Conservation (phyloP, 805 yeast species). For the Suhomyces sp. region DNA sequence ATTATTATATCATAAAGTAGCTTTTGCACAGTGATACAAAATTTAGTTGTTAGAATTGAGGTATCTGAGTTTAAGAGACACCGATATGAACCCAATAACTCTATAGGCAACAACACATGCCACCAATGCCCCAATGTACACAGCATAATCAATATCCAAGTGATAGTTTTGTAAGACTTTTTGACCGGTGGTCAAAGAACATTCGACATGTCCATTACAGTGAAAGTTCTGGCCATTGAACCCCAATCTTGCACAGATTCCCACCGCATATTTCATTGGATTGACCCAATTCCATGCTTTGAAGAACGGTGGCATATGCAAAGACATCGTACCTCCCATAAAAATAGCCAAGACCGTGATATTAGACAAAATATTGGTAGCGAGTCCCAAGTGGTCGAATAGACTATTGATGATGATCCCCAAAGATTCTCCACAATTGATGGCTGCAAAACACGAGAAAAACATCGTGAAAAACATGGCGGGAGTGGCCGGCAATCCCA, state of each 20-base stretch:
- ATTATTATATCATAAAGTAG: background rate
- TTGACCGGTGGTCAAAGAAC: slow-evolving; percentile 30
- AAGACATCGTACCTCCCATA: slow-evolving; percentile 32
- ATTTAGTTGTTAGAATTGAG: background rate
- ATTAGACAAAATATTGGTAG: slow-evolving; percentile 18
- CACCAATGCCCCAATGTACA: slow-evolving; percentile 32
- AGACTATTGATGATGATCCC: slow-evolving; percentile 23
- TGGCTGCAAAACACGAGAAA: slow-evolving; percentile 13
- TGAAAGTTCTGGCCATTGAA: slow-evolving; percentile 16
- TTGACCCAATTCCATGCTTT: slow-evolving; percentile 22
- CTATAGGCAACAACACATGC: slow-evolving; percentile 36
- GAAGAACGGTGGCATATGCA: slow-evolving; percentile 25
- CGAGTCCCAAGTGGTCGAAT: slow-evolving; percentile 24
- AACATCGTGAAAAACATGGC: slow-evolving; percentile 21
- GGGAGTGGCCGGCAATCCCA: slow-evolving; percentile 21
- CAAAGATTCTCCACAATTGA: slow-evolving; percentile 26
- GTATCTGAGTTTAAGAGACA: background rate
- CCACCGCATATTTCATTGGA: slow-evolving; percentile 24
- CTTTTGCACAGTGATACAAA: background rate
- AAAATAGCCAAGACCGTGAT: slow-evolving; percentile 21
- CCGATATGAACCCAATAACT: slow-evolving; percentile 20
- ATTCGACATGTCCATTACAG: slow-evolving; percentile 14
- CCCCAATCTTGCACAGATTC: slow-evolving; percentile 19
- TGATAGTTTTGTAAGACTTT: slow-evolving; percentile 31
- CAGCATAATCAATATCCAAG: slow-evolving; percentile 24